phyloP scores from a whole-genome alignment of 768 basidiomycete species.

The Leccinum variicolor region DNA sequence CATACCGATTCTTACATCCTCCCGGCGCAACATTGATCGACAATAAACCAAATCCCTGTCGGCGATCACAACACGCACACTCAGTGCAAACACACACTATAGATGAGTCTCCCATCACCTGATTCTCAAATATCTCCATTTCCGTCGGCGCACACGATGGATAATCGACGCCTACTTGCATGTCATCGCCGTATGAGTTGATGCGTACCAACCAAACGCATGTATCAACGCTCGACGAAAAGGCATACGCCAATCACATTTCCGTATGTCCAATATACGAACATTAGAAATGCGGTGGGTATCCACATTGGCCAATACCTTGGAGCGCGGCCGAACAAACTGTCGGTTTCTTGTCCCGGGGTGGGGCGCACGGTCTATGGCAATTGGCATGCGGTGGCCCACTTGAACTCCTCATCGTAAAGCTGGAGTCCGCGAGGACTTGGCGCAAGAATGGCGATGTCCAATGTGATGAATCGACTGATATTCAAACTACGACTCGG shows the following conservation, averaged over 20 bases:
- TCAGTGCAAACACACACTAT: not conserved
- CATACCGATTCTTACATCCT: slow-evolving; percentile 11
- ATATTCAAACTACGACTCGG: not conserved
- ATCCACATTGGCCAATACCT: not conserved
- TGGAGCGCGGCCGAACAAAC: slow-evolving; percentile 2
- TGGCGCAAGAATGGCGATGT: not conserved
- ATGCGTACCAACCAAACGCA: not conserved
- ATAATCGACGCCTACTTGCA: slow-evolving; percentile 3
- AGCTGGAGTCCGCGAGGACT: not conserved
- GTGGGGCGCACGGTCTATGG: not conserved
- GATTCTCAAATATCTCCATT: slow-evolving; percentile 7
- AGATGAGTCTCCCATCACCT: not conserved
- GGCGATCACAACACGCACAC: slow-evolving; percentile 21
- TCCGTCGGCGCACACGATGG: slow-evolving; percentile 1
- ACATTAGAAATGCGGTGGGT: not conserved
- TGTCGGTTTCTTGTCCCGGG: not conserved
- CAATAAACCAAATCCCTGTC: slow-evolving; percentile 5
- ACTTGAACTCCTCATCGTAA: not conserved
- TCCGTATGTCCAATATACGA: not conserved
- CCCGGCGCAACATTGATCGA: not conserved
- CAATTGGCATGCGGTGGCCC: not conserved
- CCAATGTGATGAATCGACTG: not conserved
- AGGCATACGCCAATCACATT: not conserved
- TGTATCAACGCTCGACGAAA: not conserved
- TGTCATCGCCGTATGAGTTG: not conserved